Evolutionary conservation across 163 green algal genomes (phyloP).

Genomic region (Scenedesmus sp.): DNA sequence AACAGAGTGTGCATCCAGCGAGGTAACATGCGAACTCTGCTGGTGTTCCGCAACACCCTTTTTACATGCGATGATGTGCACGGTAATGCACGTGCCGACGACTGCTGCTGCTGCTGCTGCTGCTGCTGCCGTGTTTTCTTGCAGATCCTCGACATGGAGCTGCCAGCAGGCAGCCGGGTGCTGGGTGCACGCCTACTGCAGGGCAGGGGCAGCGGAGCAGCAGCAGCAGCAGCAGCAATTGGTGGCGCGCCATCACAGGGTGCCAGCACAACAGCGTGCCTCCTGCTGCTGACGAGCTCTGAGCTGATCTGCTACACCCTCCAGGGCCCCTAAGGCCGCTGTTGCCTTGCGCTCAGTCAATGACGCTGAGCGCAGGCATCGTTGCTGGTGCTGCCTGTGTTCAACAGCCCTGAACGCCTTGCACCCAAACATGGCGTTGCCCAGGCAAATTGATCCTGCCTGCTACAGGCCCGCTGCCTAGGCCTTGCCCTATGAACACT

Average conservation of each 20-base stretch:
- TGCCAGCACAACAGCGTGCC: background rate
- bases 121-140: background rate
- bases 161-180: constrained; percentile 54
- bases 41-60: too few species aligned
- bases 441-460: too few species aligned
- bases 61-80: background rate
- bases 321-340: background rate
- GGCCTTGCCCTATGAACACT: too few species aligned
- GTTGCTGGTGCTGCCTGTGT: background rate
- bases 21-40: too few species aligned
- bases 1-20: background rate
- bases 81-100: background rate
- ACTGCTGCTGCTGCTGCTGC: background rate
- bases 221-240: background rate
- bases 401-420: background rate
- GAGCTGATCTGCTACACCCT: constrained; percentile 26
- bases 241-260: background rate
- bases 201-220: background rate
- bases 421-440: background rate
- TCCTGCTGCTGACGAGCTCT: constrained; percentile 33
- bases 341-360: background rate
- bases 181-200: constrained; percentile 60
- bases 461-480: too few species aligned
- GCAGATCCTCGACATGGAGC: constrained; percentile 59
- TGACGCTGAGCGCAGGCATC: background rate